These are phyloP conservation scores for Zelopaecilomyces penicillatus DNA, from an alignment of 2,329 filamentous ascomycete species.

Conservation along the genomic window DNA sequence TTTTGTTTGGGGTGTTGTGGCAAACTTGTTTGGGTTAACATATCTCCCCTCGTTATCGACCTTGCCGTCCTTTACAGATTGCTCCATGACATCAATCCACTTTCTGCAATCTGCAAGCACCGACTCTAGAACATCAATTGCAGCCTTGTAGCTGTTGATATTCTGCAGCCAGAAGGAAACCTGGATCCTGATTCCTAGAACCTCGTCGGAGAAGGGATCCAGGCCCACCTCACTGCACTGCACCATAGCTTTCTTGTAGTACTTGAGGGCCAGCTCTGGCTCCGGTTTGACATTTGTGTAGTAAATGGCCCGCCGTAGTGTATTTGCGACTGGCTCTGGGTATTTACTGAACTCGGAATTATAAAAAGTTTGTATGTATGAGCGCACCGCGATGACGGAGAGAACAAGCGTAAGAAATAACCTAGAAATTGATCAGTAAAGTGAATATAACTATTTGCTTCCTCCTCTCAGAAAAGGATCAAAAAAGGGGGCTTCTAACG, in stretches of 20 bases:
- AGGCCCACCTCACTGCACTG: constrained; percentile 65
- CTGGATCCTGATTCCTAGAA: constrained; percentile 81
- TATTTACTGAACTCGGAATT: constrained; percentile 46
- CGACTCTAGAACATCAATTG: constrained; percentile 71
- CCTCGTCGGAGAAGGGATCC: constrained; percentile 85
- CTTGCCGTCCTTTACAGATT: constrained; percentile 38
- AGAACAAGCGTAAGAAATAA: constrained; percentile 21
- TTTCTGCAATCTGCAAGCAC: constrained; percentile 59
- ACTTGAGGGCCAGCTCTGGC: constrained; percentile 67
- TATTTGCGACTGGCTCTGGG: constrained; percentile 64
- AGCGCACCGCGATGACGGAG: constrained; percentile 23
- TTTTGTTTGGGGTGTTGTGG: neutral
- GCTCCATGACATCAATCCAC: constrained; percentile 50
- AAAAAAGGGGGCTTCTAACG: constrained; percentile 2
- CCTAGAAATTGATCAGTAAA: constrained; percentile 12
- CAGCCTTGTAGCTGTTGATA: constrained; percentile 58
- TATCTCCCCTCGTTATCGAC: constrained; percentile 32
- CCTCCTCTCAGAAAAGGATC: no score
- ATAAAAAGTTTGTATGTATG: constrained; percentile 50
- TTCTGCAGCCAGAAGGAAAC: constrained; percentile 73
- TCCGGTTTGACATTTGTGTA: constrained; percentile 73
- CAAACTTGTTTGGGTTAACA: constrained; percentile 8
- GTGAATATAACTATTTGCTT: no score
- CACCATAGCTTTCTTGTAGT: constrained; percentile 72
- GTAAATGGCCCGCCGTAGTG: constrained; percentile 77